Evolutionary conservation across 345 rosid genomes (phyloP).

Genomic region (Toxicodendron radicans): DNA sequence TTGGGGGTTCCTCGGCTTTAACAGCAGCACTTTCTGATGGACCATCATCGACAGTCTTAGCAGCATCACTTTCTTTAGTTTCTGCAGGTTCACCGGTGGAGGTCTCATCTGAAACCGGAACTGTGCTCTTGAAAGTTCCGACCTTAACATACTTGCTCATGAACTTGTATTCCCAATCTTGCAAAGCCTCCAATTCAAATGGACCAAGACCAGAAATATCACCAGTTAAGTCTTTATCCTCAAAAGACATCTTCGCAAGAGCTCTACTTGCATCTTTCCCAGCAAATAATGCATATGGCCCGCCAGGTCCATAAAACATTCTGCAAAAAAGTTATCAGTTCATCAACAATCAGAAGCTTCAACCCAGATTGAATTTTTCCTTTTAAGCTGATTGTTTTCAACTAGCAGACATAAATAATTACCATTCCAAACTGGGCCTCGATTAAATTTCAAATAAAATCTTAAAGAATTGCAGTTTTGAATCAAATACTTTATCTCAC

Average conservation of each 20-base stretch:
- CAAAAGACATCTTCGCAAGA: conserved; percentile 99
- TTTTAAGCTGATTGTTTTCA: too few relatives aligned
- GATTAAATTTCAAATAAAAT: neutral
- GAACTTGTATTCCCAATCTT: conserved; percentile 99
- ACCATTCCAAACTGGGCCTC: too few relatives aligned
- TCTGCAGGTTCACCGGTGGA: conserved; percentile 43
- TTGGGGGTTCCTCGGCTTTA: conserved; percentile 22
- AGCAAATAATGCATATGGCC: conserved; percentile 94
- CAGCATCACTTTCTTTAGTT: conserved; percentile 37
- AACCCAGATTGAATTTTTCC: neutral
- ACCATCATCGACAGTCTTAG: conserved; percentile 45
- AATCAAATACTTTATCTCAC: neutral
- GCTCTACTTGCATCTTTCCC: conserved; percentile 99
- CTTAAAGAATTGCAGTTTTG: neutral
- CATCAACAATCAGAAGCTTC: neutral
- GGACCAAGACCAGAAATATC: conserved; percentile 96
- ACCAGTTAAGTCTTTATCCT: conserved; percentile 84
- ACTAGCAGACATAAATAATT: too few relatives aligned
- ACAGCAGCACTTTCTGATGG: conserved; percentile 31
- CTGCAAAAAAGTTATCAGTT: conserved; percentile 35
- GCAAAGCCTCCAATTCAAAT: conserved; percentile 91
- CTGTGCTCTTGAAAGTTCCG: conserved; percentile 61
- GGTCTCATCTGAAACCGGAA: conserved; percentile 49
- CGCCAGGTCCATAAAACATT: conserved; percentile 99
- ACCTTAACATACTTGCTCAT: conserved; percentile 95